Percentiles rank a stretch among this genome's conserved stretches.
Evolutionary conservation across 1,284 basidiomycete species (phyloP).

Genomic region (Cutaneotrichosporon dermatis): DNA sequence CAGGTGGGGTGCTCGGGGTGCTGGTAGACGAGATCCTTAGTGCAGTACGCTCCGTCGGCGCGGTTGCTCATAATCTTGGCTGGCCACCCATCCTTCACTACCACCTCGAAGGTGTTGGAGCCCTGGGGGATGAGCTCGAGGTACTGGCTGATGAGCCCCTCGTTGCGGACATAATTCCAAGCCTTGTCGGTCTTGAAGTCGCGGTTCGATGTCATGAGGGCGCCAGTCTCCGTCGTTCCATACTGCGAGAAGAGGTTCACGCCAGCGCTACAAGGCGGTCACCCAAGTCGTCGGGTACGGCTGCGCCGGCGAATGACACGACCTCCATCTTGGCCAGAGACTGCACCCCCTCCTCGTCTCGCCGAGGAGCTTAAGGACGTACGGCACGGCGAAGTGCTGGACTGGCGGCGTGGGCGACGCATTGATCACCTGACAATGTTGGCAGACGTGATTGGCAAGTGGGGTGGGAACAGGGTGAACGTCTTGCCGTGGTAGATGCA

Average conservation of each 20-base stretch:
- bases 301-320: slow-evolving; percentile 50
- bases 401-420: slow-evolving; percentile 42
- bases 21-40: slow-evolving; percentile 57
- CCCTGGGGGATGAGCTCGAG: slow-evolving; percentile 53
- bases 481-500: slow-evolving; percentile 52
- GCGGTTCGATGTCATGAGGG: slow-evolving; percentile 53
- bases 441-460: slow-evolving; percentile 55
- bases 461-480: slow-evolving; percentile 56
- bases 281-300: slow-evolving; percentile 54
- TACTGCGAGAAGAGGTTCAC: slow-evolving; percentile 58
- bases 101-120: slow-evolving; percentile 54
- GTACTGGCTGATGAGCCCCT: slow-evolving; percentile 50
- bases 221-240: slow-evolving; percentile 52
- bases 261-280: slow-evolving; percentile 55
- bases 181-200: slow-evolving; percentile 55
- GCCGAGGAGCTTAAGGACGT: slow-evolving; percentile 53
- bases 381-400: slow-evolving; percentile 51
- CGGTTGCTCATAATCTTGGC: slow-evolving; percentile 57
- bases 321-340: slow-evolving; percentile 55
- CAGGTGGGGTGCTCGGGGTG: slow-evolving; percentile 51
- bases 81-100: slow-evolving; percentile 58
- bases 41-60: slow-evolving; percentile 59
- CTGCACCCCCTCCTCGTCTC: slow-evolving; percentile 54
- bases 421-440: slow-evolving; percentile 50
- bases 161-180: slow-evolving; percentile 59